Evolutionary conservation across 768 basidiomycete genomes (phyloP), one percentile per base, ranked within the genome.

Genomic region (Hortiboletus campestris): DNA sequence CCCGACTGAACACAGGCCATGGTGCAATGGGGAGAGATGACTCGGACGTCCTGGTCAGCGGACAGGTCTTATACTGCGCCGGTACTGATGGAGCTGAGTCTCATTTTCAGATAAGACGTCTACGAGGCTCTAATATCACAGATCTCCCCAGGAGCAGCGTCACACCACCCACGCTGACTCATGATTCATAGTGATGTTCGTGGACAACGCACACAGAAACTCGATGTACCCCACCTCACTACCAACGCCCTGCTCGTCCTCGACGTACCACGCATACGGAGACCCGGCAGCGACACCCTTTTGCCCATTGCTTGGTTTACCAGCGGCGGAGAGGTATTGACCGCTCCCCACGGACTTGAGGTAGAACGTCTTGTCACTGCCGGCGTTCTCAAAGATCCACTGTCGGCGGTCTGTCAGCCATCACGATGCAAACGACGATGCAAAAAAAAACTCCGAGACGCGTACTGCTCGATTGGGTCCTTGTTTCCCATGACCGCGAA

Each of bases 381-480:
- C n/a, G n/a, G n/a, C n/a, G n/a, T n/a, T n/a, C n/a, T n/a, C n/a
- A n/a, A n/a, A n/a, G n/a, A n/a, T n/a, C n/a, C n/a, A n/a, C n/a
- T n/a, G n/a, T n/a, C n/a, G n/a, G n/a, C n/a, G n/a, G n/a, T n/a
- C n/a, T n/a, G n/a, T n/a, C n/a, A n/a, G n/a, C n/a, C n/a, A n/a
- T n/a, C n/a, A n/a, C n/a, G n/a, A n/a, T n/a, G n/a, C n/a, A n/a
- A n/a, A n/a, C n/a, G n/a, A n/a, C n/a, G n/a, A n/a, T n/a, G n/a
- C n/a, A n/a, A n/a, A n/a, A n/a, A n/a, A n/a, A n/a, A n/a, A n/a
- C n/a, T n/a, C 11, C n/a, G n/a, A 13, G n/a, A 6, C 17, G 2
- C 71, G 36, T 64, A 81, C 82, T 69, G 72, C 63, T 59, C 85
- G 84, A 60, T 84, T 85, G 11, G 67, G 63, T 9, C 76, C 78